A percentile compares a stretch with the other conserved stretches of the same genome.
Evolutionary conservation across 2,329 filamentous ascomycete genomes (phyloP).

Genomic region (Didymosphaeria variabile): DNA sequence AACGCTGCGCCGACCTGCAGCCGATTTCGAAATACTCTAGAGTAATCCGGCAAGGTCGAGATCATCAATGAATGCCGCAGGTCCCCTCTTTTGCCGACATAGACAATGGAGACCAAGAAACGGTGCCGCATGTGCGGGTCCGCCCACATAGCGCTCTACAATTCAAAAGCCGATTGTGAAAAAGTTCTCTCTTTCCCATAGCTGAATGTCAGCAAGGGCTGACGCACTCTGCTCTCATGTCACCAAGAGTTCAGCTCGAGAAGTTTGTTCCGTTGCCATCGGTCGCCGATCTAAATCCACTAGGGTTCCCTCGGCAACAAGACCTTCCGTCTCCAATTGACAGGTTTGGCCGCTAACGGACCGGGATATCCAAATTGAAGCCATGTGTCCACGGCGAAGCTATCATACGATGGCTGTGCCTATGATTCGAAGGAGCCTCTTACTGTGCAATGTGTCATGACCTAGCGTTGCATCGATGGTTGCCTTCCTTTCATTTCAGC

Average conservation of each 20-base stretch:
- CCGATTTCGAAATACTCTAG: slow-evolving; percentile 23
- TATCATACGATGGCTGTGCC: not conserved
- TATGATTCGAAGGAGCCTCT: not conserved
- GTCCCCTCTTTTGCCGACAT: slow-evolving; percentile 14
- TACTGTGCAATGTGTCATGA: no score
- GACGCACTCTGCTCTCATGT: not conserved
- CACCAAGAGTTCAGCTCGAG: not conserved
- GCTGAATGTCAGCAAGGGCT: no score
- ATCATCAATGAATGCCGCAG: slow-evolving; percentile 18
- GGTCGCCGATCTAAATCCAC: not conserved
- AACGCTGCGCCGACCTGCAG: slow-evolving; percentile 23
- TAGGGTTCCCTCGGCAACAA: not conserved
- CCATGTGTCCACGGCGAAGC: not conserved
- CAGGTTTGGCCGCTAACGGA: not conserved
- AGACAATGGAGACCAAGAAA: not conserved
- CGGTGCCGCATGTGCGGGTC: slow-evolving; percentile 2
- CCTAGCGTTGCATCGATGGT: not conserved
- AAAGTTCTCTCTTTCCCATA: not conserved
- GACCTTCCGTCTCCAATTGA: not conserved
- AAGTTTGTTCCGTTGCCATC: not conserved
- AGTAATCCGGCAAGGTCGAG: slow-evolving; percentile 26
- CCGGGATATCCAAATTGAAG: not conserved
- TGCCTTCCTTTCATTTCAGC: not conserved
- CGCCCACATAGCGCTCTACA: not conserved
- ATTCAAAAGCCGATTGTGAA: not conserved